These are phyloP conservation scores for Coniochaeta prunicola DNA, from an alignment of 2,329 filamentous ascomycete genomes.

Conservation along the genomic window DNA sequence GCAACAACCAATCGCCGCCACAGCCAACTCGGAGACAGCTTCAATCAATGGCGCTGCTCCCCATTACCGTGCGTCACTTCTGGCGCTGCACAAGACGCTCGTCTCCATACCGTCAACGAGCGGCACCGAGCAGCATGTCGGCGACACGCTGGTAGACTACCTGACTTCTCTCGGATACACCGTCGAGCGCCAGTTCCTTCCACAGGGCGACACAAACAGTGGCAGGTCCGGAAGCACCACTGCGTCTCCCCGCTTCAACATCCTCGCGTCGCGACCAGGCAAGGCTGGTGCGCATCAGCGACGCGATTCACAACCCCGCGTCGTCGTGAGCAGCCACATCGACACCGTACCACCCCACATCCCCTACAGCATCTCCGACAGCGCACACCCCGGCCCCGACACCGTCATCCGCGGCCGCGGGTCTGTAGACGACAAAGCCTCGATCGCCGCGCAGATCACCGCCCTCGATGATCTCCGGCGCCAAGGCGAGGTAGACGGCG, in stretches of 20 bases:
- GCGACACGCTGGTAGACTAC: constrained; percentile 60
- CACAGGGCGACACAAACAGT: constrained; percentile 13
- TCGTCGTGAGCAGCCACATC: constrained; percentile 75
- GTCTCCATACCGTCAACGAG: constrained; percentile 66
- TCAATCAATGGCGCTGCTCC: constrained; percentile 11
- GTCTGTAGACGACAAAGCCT: constrained; percentile 64
- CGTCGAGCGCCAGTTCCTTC: constrained; percentile 33
- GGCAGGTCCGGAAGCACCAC: neutral
- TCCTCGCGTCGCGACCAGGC: constrained; percentile 58
- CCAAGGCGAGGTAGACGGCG: constrained; percentile 22
- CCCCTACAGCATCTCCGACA: constrained; percentile 52
- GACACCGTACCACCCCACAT: constrained; percentile 71
- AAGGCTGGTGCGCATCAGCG: constrained; percentile 26
- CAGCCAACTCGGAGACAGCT: neutral
- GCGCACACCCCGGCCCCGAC: constrained; percentile 27
- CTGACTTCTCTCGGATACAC: constrained; percentile 43
- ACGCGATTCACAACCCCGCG: constrained; percentile 21
- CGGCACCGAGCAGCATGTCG: constrained; percentile 61
- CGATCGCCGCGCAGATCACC: constrained; percentile 65
- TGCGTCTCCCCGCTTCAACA: constrained; percentile 55
- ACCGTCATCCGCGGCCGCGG: constrained; percentile 64
- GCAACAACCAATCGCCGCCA: neutral
- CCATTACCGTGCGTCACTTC: constrained; percentile 43
- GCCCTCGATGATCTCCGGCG: constrained; percentile 53
- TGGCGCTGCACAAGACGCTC: constrained; percentile 70